phyloP scores from a whole-genome alignment of 768 basidiomycete species.

The Macrolepiota fuliginosa region DNA sequence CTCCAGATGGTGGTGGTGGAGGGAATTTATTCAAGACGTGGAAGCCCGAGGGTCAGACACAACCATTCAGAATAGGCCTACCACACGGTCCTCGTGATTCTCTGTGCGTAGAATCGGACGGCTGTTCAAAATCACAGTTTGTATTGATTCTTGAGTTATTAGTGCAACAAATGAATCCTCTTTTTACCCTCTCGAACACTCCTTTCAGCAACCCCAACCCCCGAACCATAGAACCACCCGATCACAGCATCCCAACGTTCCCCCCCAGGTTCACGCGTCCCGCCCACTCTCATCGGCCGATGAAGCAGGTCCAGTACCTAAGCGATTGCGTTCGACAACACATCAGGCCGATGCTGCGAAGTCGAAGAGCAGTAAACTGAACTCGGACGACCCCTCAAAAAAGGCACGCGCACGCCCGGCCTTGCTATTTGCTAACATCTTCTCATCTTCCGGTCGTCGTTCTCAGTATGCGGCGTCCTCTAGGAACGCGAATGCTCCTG shows the following conservation, averaged over 20 bases:
- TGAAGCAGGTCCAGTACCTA: slow-evolving; percentile 75
- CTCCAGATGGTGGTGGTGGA: slow-evolving; percentile 59
- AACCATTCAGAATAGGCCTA: slow-evolving; percentile 58
- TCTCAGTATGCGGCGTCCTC: slow-evolving; percentile 70
- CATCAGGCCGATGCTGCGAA: slow-evolving; percentile 53
- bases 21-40: slow-evolving; percentile 57
- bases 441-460: slow-evolving; percentile 83
- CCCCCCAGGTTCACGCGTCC: slow-evolving; percentile 48
- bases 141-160: slow-evolving; percentile 17
- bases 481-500: slow-evolving; percentile 48
- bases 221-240: slow-evolving; percentile 41
- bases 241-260: slow-evolving; percentile 36
- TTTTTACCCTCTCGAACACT: slow-evolving; percentile 46
- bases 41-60: slow-evolving; percentile 51
- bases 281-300: slow-evolving; percentile 82
- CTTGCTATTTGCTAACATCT: slow-evolving; percentile 83
- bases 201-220: slow-evolving; percentile 37
- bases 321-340: slow-evolving; percentile 67
- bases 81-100: slow-evolving; percentile 57
- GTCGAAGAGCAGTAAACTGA: slow-evolving; percentile 58
- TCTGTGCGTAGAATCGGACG: slow-evolving; percentile 40
- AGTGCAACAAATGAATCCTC: slow-evolving; percentile 58
- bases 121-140: not conserved
- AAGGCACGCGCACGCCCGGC: slow-evolving; percentile 91
- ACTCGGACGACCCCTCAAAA: slow-evolving; percentile 72